phyloP scores from a whole-genome alignment of 148 eudicot species.

The Camellia granthamiana region DNA sequence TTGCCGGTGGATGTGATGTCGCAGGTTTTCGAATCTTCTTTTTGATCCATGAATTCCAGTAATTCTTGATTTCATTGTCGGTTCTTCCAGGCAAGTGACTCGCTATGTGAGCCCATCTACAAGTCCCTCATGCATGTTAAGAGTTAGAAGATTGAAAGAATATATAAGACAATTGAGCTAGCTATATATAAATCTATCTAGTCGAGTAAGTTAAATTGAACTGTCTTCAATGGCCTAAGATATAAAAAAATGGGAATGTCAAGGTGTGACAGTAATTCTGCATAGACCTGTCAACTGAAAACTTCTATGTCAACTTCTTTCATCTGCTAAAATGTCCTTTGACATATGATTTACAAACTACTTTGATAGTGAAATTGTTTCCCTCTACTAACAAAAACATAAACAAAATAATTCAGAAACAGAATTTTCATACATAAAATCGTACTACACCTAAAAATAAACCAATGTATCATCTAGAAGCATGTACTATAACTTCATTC shows the following conservation, averaged over 20 bases:
- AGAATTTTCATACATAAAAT: no score
- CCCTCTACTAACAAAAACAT: not conserved
- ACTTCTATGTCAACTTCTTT: not conserved
- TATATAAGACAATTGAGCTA: not conserved
- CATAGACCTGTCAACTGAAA: not conserved
- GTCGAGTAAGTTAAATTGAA: no score
- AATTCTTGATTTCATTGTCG: constrained; percentile 87
- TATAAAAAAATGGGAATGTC: no score
- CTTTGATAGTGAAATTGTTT: constrained; percentile 18
- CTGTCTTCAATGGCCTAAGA: no score
- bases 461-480: not conserved
- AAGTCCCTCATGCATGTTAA: constrained; percentile 1
- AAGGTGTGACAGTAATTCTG: no score
- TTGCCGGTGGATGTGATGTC: constrained; percentile 8
- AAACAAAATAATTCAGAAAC: not conserved
- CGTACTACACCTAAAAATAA: no score
- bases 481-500: not conserved
- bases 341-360: not conserved
- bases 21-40: constrained; percentile 69
- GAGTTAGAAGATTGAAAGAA: not conserved
- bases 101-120: constrained; percentile 95
- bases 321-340: not conserved
- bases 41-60: constrained; percentile 96
- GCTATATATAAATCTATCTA: not conserved
- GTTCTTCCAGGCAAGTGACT: constrained; percentile 93